Evolutionary conservation across 2,329 filamentous ascomycete genomes (phyloP).

Genomic region (Aspergillus hortae): DNA sequence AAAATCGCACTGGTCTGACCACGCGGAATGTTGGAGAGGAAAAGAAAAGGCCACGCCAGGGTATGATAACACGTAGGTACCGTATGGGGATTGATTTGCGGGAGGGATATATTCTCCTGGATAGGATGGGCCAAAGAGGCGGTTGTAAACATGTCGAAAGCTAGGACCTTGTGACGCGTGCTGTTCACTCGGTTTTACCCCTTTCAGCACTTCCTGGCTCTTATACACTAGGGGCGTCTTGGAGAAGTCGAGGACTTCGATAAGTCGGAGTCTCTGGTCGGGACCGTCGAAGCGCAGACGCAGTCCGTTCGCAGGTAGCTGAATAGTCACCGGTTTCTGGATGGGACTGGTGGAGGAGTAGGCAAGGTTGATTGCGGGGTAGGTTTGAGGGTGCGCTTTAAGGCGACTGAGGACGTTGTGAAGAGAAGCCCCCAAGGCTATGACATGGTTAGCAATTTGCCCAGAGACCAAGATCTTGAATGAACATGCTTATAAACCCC

Average conservation of each 20-base stretch:
- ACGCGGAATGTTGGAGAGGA: conserved; percentile 68
- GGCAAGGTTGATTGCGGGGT: conserved; percentile 76
- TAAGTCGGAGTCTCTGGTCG: conserved; percentile 83
- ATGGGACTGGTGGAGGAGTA: conserved; percentile 76
- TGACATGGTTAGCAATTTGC: conserved; percentile 21
- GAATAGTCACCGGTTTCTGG: conserved; percentile 68
- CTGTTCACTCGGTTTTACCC: conserved; percentile 31
- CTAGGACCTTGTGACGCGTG: conserved; percentile 58
- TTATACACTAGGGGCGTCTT: conserved; percentile 82
- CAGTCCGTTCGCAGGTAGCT: conserved; percentile 79
- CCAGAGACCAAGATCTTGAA: conserved; percentile 2
- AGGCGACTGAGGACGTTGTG: conserved; percentile 84
- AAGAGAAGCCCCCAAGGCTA: conserved; percentile 84
- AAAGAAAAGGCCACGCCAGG: conserved; percentile 94
- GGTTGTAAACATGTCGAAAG: conserved; percentile 87
- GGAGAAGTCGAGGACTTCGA: conserved; percentile 87
- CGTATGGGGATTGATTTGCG: conserved; percentile 51
- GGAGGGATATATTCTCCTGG: conserved; percentile 85
- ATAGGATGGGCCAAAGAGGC: conserved; percentile 89
- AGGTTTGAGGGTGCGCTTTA: conserved; percentile 79
- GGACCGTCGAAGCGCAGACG: conserved; percentile 89
- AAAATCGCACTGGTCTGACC: conserved; percentile 72
- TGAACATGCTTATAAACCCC: conserved; percentile 55
- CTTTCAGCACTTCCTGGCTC: conserved; percentile 71
- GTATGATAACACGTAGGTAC: conserved; percentile 88